phyloP scores from a whole-genome alignment of 768 basidiomycete species.

The Neoboletus brunneissimus region DNA sequence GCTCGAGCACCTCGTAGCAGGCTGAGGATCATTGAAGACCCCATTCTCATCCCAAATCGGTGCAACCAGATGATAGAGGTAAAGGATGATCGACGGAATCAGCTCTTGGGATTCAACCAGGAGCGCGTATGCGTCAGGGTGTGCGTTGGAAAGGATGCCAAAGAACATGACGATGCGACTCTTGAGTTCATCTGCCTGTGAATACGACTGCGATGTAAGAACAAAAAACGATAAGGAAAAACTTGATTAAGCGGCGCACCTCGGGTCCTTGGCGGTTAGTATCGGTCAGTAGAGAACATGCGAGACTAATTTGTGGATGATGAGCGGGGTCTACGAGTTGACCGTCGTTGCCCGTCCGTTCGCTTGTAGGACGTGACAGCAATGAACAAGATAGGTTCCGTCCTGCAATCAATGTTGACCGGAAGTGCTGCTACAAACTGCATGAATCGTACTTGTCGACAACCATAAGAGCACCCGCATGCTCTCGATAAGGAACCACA shows the following conservation, averaged over 20 bases:
- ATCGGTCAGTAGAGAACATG: constrained; percentile 51
- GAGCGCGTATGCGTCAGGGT: constrained; percentile 37
- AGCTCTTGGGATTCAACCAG: constrained; percentile 50
- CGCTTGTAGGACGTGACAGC: constrained; percentile 36
- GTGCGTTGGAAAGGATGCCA: constrained; percentile 37
- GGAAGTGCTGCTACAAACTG: neutral
- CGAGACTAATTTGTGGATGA: constrained; percentile 44
- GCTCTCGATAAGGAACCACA: constrained; percentile 47
- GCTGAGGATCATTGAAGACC: constrained; percentile 36
- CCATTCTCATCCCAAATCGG: constrained; percentile 69
- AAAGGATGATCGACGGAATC: constrained; percentile 63
- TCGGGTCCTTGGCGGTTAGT: constrained; percentile 37
- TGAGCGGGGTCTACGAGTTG: constrained; percentile 28
- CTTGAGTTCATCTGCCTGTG: constrained; percentile 38
- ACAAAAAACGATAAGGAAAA: neutral
- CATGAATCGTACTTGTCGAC: constrained; percentile 39
- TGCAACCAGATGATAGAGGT: constrained; percentile 48
- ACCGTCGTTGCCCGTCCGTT: constrained; percentile 15
- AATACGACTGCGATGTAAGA: neutral
- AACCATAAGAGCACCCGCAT: constrained; percentile 52
- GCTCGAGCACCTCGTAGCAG: constrained; percentile 23
- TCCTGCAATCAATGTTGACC: constrained; percentile 36
- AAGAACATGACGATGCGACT: constrained; percentile 40
- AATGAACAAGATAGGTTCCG: constrained; percentile 40
- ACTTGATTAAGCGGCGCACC: constrained; percentile 28